Base-by-base conservation (phyloP, 176 grass and related monocot genomes). In the Elaeis guineensis region DNA sequence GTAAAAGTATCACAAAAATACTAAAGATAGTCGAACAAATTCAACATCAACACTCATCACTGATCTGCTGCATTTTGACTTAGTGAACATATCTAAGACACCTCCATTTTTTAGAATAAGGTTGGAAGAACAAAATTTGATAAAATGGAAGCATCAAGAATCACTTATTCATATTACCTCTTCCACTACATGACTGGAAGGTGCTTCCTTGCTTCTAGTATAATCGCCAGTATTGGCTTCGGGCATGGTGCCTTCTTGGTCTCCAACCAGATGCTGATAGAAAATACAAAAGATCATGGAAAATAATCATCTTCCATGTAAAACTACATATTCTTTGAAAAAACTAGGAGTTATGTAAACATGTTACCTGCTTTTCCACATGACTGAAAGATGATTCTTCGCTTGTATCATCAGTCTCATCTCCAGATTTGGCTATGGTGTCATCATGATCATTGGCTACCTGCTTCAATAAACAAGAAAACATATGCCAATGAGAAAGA, bases 291-390 rank as follows among this genome's bases (percentile, higher is more conserved):
- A 67, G 20, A 71, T 21, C 23, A 12, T 44, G 35, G 11, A 14
- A 62, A 44, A 44, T 11, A 39, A 14, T 1, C 35, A 44, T 44
- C 14, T 44, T 12, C 35, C 11, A 44, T 44, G 53, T 62, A 62
- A 55, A 19, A 63, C 21, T 7, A 5, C 52, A 73, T 2, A 4
- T 50, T 72, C 50, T 59, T 14, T 44, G 35, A 44, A 44, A 44
- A 1, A 12, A 44, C 35, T 44, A 44, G 35, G 11, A 44, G 9
- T 35, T 35, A 35, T 9, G 8, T 35, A 35, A 1, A 35, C 8
- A 56, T 55, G 64, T 76, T 79, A 89, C 85, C 76, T 75, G 72
- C 39, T 81, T 73, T 57, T 63, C 49, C 4, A 51, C 70, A 67
- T 56, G 48, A 44, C 61, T 72, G 16, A 54, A 53, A 76, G 79